phyloP scores from a whole-genome alignment of 192 early-diverging fungal genomes.

The Irineochytrium annulatum region DNA sequence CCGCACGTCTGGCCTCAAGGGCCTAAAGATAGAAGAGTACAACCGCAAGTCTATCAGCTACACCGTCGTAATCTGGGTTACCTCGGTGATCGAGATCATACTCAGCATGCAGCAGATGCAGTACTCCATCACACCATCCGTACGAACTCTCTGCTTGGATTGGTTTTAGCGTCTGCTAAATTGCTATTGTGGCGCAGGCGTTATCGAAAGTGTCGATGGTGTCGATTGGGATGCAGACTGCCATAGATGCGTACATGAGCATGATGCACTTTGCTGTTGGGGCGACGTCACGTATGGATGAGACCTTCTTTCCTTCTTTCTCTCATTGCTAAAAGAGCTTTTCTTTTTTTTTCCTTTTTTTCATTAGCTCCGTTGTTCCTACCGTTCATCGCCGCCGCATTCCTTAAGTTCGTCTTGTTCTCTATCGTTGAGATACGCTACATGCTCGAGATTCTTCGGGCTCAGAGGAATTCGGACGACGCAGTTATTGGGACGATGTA shows the following conservation, averaged over 20 bases:
- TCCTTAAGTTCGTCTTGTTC: constrained; percentile 63
- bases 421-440: constrained; percentile 71
- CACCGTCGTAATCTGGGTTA: neutral
- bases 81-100: neutral
- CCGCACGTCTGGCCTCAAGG: neutral
- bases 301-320: constrained; percentile 19
- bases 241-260: constrained; percentile 9
- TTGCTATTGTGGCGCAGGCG: neutral
- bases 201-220: constrained; percentile 12
- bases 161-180: neutral
- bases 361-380: constrained; percentile 46
- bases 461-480: constrained; percentile 53
- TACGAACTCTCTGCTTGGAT: neutral
- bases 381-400: constrained; percentile 54
- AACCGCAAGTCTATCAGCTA: neutral
- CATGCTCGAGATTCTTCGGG: constrained; percentile 62
- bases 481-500: constrained; percentile 45
- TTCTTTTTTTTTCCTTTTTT: constrained; percentile 19
- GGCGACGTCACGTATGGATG: neutral
- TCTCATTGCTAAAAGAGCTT: constrained; percentile 36
- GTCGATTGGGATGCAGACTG: constrained; percentile 2
- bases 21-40: neutral
- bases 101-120: constrained; percentile 4
- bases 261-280: constrained; percentile 12
- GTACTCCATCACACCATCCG: constrained; percentile 8